Evolutionary conservation across 306 rosid species (phyloP).

Genomic region (Inga oerstediana): DNA sequence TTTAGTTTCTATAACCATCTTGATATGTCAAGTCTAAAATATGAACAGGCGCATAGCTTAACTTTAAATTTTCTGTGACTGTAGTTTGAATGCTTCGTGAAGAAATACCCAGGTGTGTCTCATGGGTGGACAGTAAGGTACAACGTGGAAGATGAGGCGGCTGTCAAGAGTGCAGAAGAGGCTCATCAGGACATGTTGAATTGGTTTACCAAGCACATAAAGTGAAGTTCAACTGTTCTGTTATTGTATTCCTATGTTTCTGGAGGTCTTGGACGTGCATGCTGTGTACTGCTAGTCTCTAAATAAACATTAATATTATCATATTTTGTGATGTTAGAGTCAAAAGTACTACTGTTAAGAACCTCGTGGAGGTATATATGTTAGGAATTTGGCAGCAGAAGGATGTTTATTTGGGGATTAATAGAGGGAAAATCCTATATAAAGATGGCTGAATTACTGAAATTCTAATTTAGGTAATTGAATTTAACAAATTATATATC

Average conservation of each 20-base stretch:
- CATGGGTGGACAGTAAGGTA: constrained; percentile 74
- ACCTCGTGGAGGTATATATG: background rate
- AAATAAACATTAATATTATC: background rate
- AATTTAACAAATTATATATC: no score
- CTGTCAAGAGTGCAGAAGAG: constrained; percentile 62
- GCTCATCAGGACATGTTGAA: constrained; percentile 67
- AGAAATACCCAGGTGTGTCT: constrained; percentile 55
- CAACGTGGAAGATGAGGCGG: constrained; percentile 48
- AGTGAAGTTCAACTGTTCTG: constrained; percentile 31
- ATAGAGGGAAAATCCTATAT: no score
- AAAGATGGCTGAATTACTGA: no score
- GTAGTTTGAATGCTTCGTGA: constrained; percentile 61
- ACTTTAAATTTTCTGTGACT: background rate
- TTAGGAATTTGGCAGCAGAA: background rate
- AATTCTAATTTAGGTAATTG: no score
- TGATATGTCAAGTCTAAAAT: background rate
- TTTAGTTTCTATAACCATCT: background rate
- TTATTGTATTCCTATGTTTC: background rate
- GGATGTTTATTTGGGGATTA: background rate
- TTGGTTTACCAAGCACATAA: constrained; percentile 58
- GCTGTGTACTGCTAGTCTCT: background rate
- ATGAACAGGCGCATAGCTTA: background rate
- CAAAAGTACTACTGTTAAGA: background rate
- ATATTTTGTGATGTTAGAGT: background rate
- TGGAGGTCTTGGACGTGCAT: background rate